Percentiles rank a stretch among this genome's conserved stretches.
These are phyloP conservation scores for Circinella umbellata DNA, from an alignment of 371 early-diverging fungal genomes.

Conservation along the genomic window DNA sequence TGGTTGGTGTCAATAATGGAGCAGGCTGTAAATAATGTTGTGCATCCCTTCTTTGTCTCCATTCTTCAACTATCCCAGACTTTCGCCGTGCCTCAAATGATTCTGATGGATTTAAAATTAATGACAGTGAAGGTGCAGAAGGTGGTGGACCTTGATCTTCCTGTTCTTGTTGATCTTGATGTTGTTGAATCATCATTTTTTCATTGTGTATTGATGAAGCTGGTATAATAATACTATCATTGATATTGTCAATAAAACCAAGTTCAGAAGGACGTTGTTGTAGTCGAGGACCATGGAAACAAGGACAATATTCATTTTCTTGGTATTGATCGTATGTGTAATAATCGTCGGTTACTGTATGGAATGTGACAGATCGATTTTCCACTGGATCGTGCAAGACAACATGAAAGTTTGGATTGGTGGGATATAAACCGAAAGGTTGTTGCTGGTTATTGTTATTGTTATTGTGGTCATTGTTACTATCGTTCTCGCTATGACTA, in stretches of 20 bases:
- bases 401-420: slow-evolving; percentile 9
- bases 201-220: neutral
- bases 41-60: slow-evolving; percentile 3
- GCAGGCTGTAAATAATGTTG: neutral
- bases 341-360: slow-evolving; percentile 7
- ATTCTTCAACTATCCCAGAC: neutral
- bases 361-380: slow-evolving; percentile 12
- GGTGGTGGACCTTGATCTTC: neutral
- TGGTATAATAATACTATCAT: no score
- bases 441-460: neutral
- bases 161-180: neutral
- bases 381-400: slow-evolving; percentile 5
- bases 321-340: neutral
- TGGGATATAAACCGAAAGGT: slow-evolving; percentile 7
- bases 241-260: neutral
- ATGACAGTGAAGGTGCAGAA: slow-evolving; percentile 2
- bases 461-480: neutral
- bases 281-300: neutral
- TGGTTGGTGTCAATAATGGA: neutral
- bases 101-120: neutral
- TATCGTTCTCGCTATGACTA: neutral
- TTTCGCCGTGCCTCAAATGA: neutral
- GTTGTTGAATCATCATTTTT: neutral
- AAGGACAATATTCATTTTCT: slow-evolving; percentile 1
- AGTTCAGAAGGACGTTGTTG: neutral